Conservation (phyloP, 192 early-diverging fungal genomes). For the Jimgerdemannia lactiflua region DNA sequence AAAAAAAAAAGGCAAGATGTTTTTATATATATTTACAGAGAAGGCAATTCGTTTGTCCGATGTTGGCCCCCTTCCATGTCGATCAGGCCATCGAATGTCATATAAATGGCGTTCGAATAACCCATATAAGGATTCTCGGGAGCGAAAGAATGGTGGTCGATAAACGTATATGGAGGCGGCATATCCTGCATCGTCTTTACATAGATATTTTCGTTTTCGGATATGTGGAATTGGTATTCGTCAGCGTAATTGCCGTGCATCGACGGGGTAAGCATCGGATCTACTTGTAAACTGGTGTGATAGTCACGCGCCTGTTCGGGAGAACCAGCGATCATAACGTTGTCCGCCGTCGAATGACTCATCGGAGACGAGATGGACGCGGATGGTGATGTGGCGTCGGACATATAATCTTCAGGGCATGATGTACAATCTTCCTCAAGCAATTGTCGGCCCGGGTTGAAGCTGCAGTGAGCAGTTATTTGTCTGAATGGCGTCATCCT, state of each 20-base stretch:
- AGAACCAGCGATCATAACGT: not conserved
- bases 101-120: too few relatives aligned
- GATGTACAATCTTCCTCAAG: not conserved
- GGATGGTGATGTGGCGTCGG: not conserved
- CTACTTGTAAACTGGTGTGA: not conserved
- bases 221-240: not conserved
- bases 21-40: too few relatives aligned
- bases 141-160: too few relatives aligned
- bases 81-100: too few relatives aligned
- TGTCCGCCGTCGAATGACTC: not conserved
- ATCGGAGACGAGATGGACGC: not conserved
- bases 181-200: too few relatives aligned
- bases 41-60: too few relatives aligned
- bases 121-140: too few relatives aligned
- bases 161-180: too few relatives aligned
- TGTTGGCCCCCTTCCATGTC: too few relatives aligned
- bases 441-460: not conserved
- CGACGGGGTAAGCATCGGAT: not conserved
- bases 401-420: not conserved
- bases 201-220: too few relatives aligned
- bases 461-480: not conserved
- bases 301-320: not conserved
- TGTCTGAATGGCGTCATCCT: not conserved
- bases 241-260: not conserved
- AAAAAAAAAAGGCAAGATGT: too few relatives aligned